Evolutionary conservation across 805 yeast species (phyloP).

Genomic region (Danielozyma ontarioensis): DNA sequence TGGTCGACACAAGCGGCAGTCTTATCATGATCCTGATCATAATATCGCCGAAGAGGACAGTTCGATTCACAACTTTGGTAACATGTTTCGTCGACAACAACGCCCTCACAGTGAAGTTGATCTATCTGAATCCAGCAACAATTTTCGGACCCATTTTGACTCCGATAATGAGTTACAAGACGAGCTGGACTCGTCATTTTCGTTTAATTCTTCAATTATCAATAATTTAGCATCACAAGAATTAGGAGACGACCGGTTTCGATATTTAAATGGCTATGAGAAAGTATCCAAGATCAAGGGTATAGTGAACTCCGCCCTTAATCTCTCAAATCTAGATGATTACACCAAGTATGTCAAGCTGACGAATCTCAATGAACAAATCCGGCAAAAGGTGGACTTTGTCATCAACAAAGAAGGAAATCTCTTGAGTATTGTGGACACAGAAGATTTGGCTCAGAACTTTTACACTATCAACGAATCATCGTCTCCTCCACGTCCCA

Average conservation of each 20-base stretch:
- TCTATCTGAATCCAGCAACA: constrained; percentile 5
- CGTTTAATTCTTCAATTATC: neutral
- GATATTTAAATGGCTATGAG: neutral
- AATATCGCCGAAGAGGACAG: constrained; percentile 6
- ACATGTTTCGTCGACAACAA: constrained; percentile 5
- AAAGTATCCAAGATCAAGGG: neutral
- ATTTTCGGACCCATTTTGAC: constrained; percentile 15
- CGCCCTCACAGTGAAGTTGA: constrained; percentile 5
- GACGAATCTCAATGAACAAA: constrained; percentile 29
- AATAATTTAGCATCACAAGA: neutral
- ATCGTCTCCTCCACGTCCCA: constrained; percentile 5
- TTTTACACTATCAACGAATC: constrained; percentile 13
- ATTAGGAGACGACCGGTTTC: neutral
- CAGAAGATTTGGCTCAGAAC: constrained; percentile 20
- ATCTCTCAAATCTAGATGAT: constrained; percentile 29
- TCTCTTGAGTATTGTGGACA: constrained; percentile 19
- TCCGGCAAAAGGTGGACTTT: constrained; percentile 15
- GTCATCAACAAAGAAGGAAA: constrained; percentile 13
- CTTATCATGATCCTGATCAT: constrained; percentile 4
- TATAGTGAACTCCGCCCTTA: constrained; percentile 20
- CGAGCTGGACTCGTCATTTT: no score
- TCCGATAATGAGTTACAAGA: no score
- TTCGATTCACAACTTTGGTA: constrained; percentile 6
- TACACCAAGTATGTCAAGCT: constrained; percentile 27
- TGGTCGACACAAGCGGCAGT: constrained; percentile 1